Percentiles rank a stretch among this genome's conserved stretches.
phyloP scores from a whole-genome alignment of 768 basidiomycete genomes.

The Dioszegia crocea region DNA sequence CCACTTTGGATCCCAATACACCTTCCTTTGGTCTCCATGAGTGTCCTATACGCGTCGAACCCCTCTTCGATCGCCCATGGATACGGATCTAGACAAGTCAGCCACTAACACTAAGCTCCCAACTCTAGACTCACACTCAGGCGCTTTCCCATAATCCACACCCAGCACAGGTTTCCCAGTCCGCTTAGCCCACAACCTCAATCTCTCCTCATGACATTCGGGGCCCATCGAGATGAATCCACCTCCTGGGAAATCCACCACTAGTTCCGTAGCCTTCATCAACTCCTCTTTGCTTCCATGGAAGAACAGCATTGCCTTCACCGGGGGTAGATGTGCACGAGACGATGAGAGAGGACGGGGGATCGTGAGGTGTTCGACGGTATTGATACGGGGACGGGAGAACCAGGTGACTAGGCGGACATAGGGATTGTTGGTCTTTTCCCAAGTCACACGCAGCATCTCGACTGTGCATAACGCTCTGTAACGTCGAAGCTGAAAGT shows the following conservation, averaged over 20 bases:
- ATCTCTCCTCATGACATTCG: slow-evolving; percentile 90
- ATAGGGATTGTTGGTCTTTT: slow-evolving; percentile 91
- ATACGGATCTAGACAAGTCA: slow-evolving; percentile 69
- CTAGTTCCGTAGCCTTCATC: slow-evolving; percentile 66
- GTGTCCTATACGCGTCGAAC: slow-evolving; percentile 78
- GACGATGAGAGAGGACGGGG: slow-evolving; percentile 70
- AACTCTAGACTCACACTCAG: slow-evolving; percentile 69
- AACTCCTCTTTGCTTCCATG: slow-evolving; percentile 64
- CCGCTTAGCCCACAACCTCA: slow-evolving; percentile 75
- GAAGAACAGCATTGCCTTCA: slow-evolving; percentile 79
- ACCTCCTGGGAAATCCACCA: slow-evolving; percentile 91
- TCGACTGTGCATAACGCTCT: slow-evolving; percentile 92
- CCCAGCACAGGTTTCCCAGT: slow-evolving; percentile 76
- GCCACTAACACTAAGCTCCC: background rate
- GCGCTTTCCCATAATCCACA: slow-evolving; percentile 93
- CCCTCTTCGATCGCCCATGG: slow-evolving; percentile 94
- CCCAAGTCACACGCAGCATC: slow-evolving; percentile 93
- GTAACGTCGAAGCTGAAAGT: slow-evolving; percentile 72
- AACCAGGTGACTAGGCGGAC: slow-evolving; percentile 63
- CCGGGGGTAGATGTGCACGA: slow-evolving; percentile 67
- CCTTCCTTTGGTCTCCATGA: slow-evolving; percentile 73
- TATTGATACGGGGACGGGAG: slow-evolving; percentile 60
- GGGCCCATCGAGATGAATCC: slow-evolving; percentile 96
- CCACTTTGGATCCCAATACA: slow-evolving; percentile 85
- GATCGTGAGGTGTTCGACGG: slow-evolving; percentile 72